Evolutionary conservation across 202 grass and related monocot species (phyloP), one percentile per base, ranked within the genome.

Genomic region (Hordeum pubiflorum): DNA sequence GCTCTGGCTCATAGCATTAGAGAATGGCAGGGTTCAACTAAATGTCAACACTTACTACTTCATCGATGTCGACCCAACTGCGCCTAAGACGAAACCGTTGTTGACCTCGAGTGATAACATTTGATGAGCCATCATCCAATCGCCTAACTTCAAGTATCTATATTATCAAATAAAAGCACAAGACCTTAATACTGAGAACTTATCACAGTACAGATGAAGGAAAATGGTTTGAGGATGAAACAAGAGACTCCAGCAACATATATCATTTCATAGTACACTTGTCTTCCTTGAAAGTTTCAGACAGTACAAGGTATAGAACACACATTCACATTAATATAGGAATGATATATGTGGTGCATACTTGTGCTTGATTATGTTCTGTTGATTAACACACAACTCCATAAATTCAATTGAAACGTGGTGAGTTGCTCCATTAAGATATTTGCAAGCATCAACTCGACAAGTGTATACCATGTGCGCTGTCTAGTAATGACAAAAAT

Each of bases 11-110:
- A 24, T 44, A 82, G 31, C 59, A 76, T 12, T 23, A 26, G 15
- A 78, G 57, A 46, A 26, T 20, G 52, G 20, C 40, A 20, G 37
- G 13, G 3, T 32, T 62, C 18, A 87, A 82, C 58, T 33, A 88
- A 55, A 20, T 46, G 9, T 20, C 43, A 67, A 56, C 48, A 91
- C 86, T 93, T 88, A 98, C 96, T 62, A 91, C 75, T 89, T 85
- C 82, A 27, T 95, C 90, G 1, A 69, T 65, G 21, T 98, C 96
- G 63, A 91, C 82, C 87, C 92, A 98, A 86, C 38, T 72, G 41
- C 80, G 87, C 84, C 80, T 88, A 81, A 95, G 86, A 48, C 82
- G 67, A 86, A 98, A 98, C 5, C 96, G 82, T 67, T 98, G 90
- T 79, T 95, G 90, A 74, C 96, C 96, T 86, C 71, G 76, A 86